Conservation (phyloP, 257 asterid genomes). For the Oldenlandia corymbosa region DNA sequence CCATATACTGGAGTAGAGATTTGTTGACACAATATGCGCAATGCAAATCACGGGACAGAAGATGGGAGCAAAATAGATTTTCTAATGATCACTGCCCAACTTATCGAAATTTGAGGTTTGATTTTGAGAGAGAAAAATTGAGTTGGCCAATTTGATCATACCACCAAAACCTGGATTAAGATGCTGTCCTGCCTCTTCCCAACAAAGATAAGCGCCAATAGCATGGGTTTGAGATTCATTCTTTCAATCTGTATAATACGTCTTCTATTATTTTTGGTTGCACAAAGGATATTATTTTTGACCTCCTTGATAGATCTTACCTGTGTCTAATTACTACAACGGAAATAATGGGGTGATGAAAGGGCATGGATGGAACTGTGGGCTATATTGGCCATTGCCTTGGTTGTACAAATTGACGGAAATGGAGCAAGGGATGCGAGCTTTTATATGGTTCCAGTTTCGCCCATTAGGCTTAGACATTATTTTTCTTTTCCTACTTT, state of each 20-base stretch:
- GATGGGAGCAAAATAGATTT: conserved; percentile 18
- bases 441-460: conserved; percentile 26
- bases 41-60: conserved; percentile 22
- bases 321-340: conserved; percentile 29
- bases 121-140: conserved; percentile 28
- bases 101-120: conserved; percentile 28
- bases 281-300: conserved; percentile 41
- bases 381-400: background rate
- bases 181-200: conserved; percentile 23
- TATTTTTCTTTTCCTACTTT: conserved; percentile 23
- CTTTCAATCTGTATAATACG: conserved; percentile 52
- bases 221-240: conserved; percentile 49
- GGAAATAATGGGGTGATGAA: conserved; percentile 30
- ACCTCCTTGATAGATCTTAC: conserved; percentile 35
- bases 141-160: conserved; percentile 26
- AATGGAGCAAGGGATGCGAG: conserved; percentile 26
- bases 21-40: conserved; percentile 11
- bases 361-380: conserved; percentile 17
- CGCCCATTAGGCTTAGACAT: conserved; percentile 33
- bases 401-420: conserved; percentile 26
- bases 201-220: conserved; percentile 35
- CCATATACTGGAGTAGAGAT: conserved; percentile 82
- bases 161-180: conserved; percentile 23
- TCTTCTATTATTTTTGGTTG: conserved; percentile 44
- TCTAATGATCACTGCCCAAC: conserved; percentile 28